Percentiles rank a stretch among this genome's conserved stretches.
These are phyloP conservation scores for Limtongia smithiae DNA, from an alignment of 805 yeast species.

Conservation along the genomic window DNA sequence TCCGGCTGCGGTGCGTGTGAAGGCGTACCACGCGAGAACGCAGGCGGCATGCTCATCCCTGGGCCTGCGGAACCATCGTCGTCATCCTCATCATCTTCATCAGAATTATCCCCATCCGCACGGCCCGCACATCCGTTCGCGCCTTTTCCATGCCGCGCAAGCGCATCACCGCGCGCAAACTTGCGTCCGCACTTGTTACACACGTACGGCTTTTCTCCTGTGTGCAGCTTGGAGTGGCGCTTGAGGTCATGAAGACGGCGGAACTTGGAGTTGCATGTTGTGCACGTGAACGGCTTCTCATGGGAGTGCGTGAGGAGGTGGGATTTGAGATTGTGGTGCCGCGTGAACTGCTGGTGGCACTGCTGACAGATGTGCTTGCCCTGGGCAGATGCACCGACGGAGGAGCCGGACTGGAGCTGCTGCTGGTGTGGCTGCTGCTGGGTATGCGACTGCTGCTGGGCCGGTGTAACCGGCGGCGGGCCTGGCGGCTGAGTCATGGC, in stretches of 20 bases:
- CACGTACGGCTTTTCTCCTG: slow-evolving; percentile 66
- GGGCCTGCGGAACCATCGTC: slow-evolving; percentile 8
- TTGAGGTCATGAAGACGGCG: slow-evolving; percentile 73
- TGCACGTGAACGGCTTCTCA: slow-evolving; percentile 60
- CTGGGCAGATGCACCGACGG: neutral
- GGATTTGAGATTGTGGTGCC: slow-evolving; percentile 71
- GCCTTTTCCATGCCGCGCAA: slow-evolving; percentile 60
- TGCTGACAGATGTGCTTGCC: slow-evolving; percentile 44
- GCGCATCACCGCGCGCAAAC: slow-evolving; percentile 63
- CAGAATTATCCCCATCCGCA: slow-evolving; percentile 21
- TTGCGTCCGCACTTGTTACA: slow-evolving; percentile 24
- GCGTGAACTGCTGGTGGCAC: slow-evolving; percentile 62
- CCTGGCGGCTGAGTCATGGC: slow-evolving; percentile 10
- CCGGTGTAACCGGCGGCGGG: slow-evolving; percentile 9
- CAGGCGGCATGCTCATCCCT: neutral
- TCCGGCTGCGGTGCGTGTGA: slow-evolving; percentile 1
- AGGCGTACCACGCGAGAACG: neutral
- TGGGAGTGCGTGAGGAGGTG: slow-evolving; percentile 67
- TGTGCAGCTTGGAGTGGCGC: slow-evolving; percentile 70
- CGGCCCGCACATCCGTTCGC: slow-evolving; percentile 38
- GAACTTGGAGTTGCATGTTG: slow-evolving; percentile 58
- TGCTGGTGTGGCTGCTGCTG: neutral
- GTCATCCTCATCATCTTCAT: slow-evolving; percentile 21
- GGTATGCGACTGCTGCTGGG: neutral
- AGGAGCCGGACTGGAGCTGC: neutral